Conservation (phyloP, 345 rosid genomes). For the Abelmoschus esculentus region DNA sequence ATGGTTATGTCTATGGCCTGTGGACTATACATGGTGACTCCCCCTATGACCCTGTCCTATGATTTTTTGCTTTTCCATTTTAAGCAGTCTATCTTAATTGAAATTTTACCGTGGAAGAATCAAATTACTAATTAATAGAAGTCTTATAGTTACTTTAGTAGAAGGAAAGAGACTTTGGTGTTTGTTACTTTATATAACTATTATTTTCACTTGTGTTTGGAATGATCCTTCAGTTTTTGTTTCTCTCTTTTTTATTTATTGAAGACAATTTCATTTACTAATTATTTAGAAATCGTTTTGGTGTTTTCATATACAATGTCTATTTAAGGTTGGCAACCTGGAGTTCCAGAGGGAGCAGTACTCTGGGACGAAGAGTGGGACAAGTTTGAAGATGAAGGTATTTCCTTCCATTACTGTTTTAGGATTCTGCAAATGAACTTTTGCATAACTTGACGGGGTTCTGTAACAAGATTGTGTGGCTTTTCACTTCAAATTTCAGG, state of each 20-base stretch:
- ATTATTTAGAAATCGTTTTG: slow-evolving; percentile 5
- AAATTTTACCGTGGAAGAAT: background rate
- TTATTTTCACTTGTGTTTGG: background rate
- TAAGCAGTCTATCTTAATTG: background rate
- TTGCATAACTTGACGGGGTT: slow-evolving; percentile 7
- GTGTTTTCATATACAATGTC: slow-evolving; percentile 17
- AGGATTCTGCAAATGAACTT: background rate
- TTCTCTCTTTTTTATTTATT: no score
- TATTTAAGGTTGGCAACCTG: slow-evolving; percentile 91
- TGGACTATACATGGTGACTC: background rate
- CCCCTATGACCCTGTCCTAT: background rate
- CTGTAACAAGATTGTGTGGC: slow-evolving; percentile 9
- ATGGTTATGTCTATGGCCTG: background rate
- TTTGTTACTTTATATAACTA: background rate
- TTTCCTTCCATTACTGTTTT: slow-evolving; percentile 6
- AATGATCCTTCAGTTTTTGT: background rate
- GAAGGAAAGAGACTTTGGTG: background rate
- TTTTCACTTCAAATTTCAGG: slow-evolving; percentile 40
- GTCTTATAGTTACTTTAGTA: background rate
- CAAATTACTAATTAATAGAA: background rate
- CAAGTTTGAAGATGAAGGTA: slow-evolving; percentile 96
- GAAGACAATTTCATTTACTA: background rate
- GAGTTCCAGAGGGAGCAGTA: slow-evolving; percentile 78
- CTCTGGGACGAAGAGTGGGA: slow-evolving; percentile 99
- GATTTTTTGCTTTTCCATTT: background rate